phyloP scores from a whole-genome alignment of 2,329 filamentous ascomycete species.

The Dactylellina sp. region DNA sequence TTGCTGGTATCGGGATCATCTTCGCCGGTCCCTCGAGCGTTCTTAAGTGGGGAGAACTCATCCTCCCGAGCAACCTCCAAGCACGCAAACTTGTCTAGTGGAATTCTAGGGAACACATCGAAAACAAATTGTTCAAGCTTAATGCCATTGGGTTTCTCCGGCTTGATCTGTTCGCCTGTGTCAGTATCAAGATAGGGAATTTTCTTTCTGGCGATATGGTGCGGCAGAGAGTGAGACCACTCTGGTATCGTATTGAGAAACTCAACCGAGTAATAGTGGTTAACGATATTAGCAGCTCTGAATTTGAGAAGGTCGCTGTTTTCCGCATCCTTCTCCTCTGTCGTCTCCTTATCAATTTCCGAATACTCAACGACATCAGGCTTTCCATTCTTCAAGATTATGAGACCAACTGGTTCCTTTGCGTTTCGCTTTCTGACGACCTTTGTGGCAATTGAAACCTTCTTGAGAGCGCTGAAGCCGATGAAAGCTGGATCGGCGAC shows the following conservation, averaged over 20 bases:
- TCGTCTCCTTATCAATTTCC: constrained; percentile 89
- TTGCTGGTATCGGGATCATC: constrained; percentile 95
- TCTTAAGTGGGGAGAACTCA: constrained; percentile 98
- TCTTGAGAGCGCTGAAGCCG: constrained; percentile 86
- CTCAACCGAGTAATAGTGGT: constrained; percentile 97
- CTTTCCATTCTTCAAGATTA: constrained; percentile 92
- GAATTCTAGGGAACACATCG: constrained; percentile 91
- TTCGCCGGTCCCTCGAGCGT: constrained; percentile 83
- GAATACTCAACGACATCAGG: constrained; percentile 99
- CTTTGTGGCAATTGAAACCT: constrained; percentile 97
- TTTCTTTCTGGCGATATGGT: constrained; percentile 98
- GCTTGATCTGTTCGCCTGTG: constrained; percentile 84
- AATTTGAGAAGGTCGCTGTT: constrained; percentile 88
- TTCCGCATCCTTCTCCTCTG: constrained; percentile 86
- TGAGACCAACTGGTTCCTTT: constrained; percentile 93
- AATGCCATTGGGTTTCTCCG: constrained; percentile 94
- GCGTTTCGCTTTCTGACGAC: constrained; percentile 98
- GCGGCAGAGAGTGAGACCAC: constrained; percentile 87
- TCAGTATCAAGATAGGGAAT: constrained; percentile 85
- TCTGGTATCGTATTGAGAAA: constrained; percentile 91
- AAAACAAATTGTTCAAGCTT: constrained; percentile 99
- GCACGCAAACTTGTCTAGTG: constrained; percentile 89
- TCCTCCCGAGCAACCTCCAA: constrained; percentile 97
- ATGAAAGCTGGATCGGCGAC: constrained; percentile 98
- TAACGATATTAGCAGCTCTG: constrained; percentile 98